phyloP scores from a whole-genome alignment of 2,329 filamentous ascomycete species.

The Pseudogymnoascus sp. region DNA sequence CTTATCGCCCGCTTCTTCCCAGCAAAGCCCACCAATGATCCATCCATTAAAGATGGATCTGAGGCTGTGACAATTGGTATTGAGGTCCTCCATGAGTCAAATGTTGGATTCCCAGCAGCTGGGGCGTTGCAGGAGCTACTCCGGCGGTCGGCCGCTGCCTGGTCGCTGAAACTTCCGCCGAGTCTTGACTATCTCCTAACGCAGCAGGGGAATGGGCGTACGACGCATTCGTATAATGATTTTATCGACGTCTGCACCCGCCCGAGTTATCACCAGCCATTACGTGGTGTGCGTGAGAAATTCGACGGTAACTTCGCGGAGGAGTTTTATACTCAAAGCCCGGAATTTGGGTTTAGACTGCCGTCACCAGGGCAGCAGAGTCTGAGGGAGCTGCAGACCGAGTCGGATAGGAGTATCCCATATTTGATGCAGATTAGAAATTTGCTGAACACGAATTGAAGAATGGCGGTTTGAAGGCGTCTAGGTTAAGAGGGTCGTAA shows the following conservation, averaged over 20 bases:
- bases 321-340: slow-evolving; percentile 21
- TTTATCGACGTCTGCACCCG: slow-evolving; percentile 28
- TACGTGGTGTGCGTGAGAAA: slow-evolving; percentile 23
- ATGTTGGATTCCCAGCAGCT: slow-evolving; percentile 25
- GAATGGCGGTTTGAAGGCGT: slow-evolving; percentile 1
- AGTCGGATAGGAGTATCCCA: slow-evolving; percentile 23
- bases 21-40: slow-evolving; percentile 15
- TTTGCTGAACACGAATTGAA: slow-evolving; percentile 25
- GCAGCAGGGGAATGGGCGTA: neutral
- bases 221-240: slow-evolving; percentile 21
- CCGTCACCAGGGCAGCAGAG: neutral
- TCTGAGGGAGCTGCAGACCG: slow-evolving; percentile 9
- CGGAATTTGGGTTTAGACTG: slow-evolving; percentile 18
- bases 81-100: slow-evolving; percentile 25
- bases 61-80: slow-evolving; percentile 26
- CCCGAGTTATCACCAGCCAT: slow-evolving; percentile 25
- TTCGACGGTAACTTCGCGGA: slow-evolving; percentile 25
- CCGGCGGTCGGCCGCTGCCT: slow-evolving; percentile 21
- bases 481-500: neutral
- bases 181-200: slow-evolving; percentile 17
- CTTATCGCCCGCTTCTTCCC: slow-evolving; percentile 27
- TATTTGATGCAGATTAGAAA: slow-evolving; percentile 29
- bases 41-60: slow-evolving; percentile 20
- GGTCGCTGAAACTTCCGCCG: slow-evolving; percentile 19
- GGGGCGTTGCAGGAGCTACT: slow-evolving; percentile 28